A percentile compares a stretch with the other conserved stretches of the same genome.
These are phyloP conservation scores for Phytophthora nicotianae DNA, from an alignment of 352 stramenopile species.

Conservation along the genomic window DNA sequence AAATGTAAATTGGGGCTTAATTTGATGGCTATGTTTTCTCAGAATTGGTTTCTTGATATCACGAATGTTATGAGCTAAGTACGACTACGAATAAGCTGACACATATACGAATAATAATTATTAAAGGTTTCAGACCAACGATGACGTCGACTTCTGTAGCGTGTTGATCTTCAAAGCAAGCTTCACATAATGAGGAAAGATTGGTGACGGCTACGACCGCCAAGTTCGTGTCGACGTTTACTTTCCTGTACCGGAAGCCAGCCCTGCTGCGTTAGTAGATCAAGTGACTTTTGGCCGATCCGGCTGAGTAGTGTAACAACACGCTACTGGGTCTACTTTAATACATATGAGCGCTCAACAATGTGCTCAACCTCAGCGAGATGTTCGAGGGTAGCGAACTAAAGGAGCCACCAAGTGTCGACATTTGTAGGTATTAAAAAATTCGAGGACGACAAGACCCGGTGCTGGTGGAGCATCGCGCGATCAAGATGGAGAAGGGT, in stretches of 20 bases:
- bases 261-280: too few species aligned
- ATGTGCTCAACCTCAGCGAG: too few species aligned
- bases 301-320: too few species aligned
- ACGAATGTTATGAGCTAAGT: not conserved
- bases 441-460: too few species aligned
- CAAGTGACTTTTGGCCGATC: too few species aligned
- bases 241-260: conserved; percentile 74
- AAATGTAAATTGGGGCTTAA: conserved; percentile 7
- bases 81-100: not conserved
- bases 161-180: conserved; percentile 30
- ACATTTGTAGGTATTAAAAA: too few species aligned
- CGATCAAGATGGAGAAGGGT: too few species aligned
- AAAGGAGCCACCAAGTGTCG: too few species aligned
- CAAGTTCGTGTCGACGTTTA: conserved; percentile 88
- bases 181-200: conserved; percentile 49
- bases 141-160: conserved; percentile 11
- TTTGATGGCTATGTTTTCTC: conserved; percentile 3
- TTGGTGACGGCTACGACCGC: conserved; percentile 18
- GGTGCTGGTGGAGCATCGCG: too few species aligned
- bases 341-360: too few species aligned
- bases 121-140: not conserved
- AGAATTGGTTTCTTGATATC: not conserved
- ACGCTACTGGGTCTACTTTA: too few species aligned
- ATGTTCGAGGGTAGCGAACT: too few species aligned
- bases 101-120: not conserved